Base-by-base conservation (phyloP, 371 early-diverging fungal genomes). In the Mucor plumbeus region DNA sequence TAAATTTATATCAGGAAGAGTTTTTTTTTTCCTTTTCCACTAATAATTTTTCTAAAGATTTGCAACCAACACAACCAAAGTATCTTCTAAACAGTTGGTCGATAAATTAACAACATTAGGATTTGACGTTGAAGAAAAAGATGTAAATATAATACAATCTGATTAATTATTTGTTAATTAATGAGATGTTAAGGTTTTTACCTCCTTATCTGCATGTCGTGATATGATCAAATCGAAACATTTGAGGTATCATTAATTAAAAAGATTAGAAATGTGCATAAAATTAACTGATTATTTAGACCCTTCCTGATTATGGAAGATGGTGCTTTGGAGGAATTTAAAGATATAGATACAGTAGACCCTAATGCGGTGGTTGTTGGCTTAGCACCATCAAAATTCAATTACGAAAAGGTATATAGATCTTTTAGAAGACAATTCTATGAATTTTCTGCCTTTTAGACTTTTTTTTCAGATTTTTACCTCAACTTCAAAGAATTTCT, bases 41-140 rank as follows among this genome's bases (percentile, higher is more conserved):
- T 8, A 17, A 19, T 5, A 4, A 9, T 38, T 11, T 40, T 26
- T 10, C 14, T 11, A 67, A 38, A 86, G 91, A 14, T 92, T 90
- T 70, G 90, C 89, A 33, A 92, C 93, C 19, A 95, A 95, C 73
- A 94, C 94, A 5, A 94, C 95, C n/a, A 93, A 92, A 64, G 80
- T 88, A 43, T 90, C 90, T 33, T 80, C 85, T 21, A 74, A 73
- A 38, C 63, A 67, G 14, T 75, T 94, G 0, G 81, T 88, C 7
- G 59, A 69, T 15, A 85, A 86, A 59, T 78, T 94, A 21, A 68
- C 68, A 26, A 61, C 54, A 5, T 71, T 94, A 26, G 95, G 94
- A 0, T 91, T 95, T 62, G 75, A 84, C n/a, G 80, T 92, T 13
- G 64, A 85, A 50, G 80, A 78, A 10, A 67, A 83, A 15, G 93